These are phyloP conservation scores for Dacryopinax primogenitus DNA, from an alignment of 768 basidiomycete species.

Conservation along the genomic window DNA sequence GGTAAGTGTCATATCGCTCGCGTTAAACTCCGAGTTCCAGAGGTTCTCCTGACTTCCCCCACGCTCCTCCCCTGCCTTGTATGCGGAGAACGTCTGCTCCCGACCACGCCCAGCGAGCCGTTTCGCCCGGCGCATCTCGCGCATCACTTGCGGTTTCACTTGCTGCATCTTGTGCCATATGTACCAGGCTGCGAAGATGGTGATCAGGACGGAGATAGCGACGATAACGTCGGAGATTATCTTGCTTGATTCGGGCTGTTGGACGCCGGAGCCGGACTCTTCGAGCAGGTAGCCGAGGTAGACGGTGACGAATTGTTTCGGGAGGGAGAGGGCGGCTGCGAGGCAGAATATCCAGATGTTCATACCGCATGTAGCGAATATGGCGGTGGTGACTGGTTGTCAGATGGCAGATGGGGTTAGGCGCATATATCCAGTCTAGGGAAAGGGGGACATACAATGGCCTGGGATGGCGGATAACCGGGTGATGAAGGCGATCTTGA, in stretches of 20 bases:
- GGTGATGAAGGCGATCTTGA: constrained; percentile 26
- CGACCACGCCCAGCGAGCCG: not conserved
- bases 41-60: not conserved
- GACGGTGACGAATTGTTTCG: constrained; percentile 31
- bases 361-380: constrained; percentile 28
- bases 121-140: constrained; percentile 12
- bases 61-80: not conserved
- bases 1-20: constrained; percentile 1
- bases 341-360: constrained; percentile 26
- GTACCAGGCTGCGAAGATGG: constrained; percentile 70
- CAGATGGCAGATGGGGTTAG: not conserved
- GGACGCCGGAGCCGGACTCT: constrained; percentile 6
- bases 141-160: constrained; percentile 23
- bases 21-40: not conserved
- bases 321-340: constrained; percentile 28
- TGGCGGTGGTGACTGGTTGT: constrained; percentile 20
- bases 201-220: constrained; percentile 55
- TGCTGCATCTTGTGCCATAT: constrained; percentile 56
- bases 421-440: not conserved
- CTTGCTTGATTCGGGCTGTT: constrained; percentile 36
- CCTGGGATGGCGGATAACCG: constrained; percentile 27
- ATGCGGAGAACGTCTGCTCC: not conserved
- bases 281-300: constrained; percentile 26
- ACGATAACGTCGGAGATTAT: constrained; percentile 60
- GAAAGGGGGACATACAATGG: not conserved